A percentile compares a stretch with the other conserved stretches of the same genome.
These are phyloP conservation scores for Aleurites moluccanus DNA, from an alignment of 441 rosid species.

Conservation along the genomic window DNA sequence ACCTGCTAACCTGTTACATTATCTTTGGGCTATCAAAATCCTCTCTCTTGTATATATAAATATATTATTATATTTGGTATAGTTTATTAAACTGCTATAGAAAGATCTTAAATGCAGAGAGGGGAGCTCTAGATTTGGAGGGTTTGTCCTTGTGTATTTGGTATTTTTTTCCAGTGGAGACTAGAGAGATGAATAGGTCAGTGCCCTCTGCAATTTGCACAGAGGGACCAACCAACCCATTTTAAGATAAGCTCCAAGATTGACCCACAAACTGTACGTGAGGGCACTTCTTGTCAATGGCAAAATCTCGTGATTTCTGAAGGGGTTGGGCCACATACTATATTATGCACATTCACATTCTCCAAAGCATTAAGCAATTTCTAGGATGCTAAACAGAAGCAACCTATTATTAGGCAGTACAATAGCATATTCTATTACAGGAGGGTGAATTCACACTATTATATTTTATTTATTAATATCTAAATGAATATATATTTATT, in stretches of 20 bases:
- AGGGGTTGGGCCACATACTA: background rate
- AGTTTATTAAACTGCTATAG: background rate
- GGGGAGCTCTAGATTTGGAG: background rate
- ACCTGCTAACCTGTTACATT: constrained; percentile 1
- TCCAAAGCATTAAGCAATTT: background rate
- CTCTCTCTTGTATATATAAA: background rate
- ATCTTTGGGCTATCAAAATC: background rate
- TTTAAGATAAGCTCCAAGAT: background rate
- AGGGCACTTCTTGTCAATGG: background rate
- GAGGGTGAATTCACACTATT: no score
- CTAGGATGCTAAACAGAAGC: no score
- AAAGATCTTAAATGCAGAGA: background rate
- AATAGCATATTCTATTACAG: no score
- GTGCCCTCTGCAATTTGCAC: background rate
- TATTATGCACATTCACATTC: background rate
- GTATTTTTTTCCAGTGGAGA: background rate
- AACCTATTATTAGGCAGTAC: no score
- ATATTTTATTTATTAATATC: no score
- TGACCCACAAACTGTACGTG: background rate
- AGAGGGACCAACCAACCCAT: background rate
- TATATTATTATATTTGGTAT: background rate
- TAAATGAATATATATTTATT: no score
- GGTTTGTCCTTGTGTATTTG: background rate
- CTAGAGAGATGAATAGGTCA: background rate
- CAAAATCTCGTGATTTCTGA: background rate